Base-by-base conservation (phyloP, 31 red algal species). In the Porphyra umbilicalis region DNA sequence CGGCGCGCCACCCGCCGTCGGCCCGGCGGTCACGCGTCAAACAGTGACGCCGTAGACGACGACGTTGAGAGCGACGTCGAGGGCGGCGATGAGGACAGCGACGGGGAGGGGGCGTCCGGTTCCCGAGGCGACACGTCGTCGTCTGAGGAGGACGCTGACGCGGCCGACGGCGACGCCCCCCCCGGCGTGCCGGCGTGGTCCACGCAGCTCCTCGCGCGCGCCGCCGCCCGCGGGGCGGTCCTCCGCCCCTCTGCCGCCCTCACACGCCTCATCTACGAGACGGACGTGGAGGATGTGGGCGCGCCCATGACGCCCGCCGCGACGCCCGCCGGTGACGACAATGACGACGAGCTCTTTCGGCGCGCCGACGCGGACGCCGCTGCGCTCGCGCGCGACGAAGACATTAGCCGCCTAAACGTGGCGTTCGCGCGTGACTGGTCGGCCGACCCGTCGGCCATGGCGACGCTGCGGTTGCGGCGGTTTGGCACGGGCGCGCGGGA, bases 351-450 rank as follows among this genome's bases (percentile, higher is more conserved):
- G 8, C 87, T 92, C 36, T 92, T 92, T 32, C 84, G 57, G 77
- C 90, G 57, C 14, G 57, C 57, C 0, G 57, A 71, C 30, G 57
- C 57, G 3, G 57, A 71, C 57, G 7, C 57, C 57, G 57, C 25
- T 18, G 57, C 57, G 0, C 57, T 71, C 25, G 57, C 57, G 14
- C 57, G 57, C 57, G 25, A 71, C 20, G 92, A 94, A 34, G 93
- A 95, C 80, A 88, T 91, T 8, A 95, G 85, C 10, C 46, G 89
- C 36, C 82, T 95, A 20, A 38, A 88, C 33, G 88, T 89, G 6
- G 79, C 90, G 68, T 76, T 77, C 15, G 83, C 84, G 8, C 78
- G 81, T 40, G 76, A 95, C 80, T 95, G 93, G 93, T 77, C 86
- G 32, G 67, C 85, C 38, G 83, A 95, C 78, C 76, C 87, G 36